Conservation (phyloP, 306 rosid genomes). For the Phaseolus lunatus region DNA sequence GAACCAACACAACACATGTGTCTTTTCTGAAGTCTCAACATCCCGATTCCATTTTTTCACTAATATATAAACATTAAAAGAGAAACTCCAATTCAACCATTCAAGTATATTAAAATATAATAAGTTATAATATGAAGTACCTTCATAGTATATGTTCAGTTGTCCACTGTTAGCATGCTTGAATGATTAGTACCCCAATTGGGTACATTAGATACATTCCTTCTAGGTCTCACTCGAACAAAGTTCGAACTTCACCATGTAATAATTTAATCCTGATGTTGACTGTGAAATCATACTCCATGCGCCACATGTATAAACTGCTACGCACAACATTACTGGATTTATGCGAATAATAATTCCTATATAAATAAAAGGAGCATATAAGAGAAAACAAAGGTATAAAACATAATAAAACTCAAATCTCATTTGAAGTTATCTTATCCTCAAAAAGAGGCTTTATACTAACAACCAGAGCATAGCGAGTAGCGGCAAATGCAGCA, state of each 20-base stretch:
- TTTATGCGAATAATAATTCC: neutral
- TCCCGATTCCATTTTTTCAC: too few relatives aligned
- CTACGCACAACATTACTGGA: neutral
- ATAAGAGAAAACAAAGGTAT: too few relatives aligned
- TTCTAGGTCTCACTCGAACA: constrained; percentile 20
- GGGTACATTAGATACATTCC: neutral
- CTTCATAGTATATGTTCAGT: too few relatives aligned
- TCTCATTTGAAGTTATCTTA: constrained; percentile 40
- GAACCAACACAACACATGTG: too few relatives aligned
- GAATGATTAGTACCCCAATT: neutral
- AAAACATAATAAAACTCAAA: too few relatives aligned
- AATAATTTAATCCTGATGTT: constrained; percentile 14
- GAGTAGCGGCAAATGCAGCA: constrained; percentile 81
- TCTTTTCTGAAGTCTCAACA: too few relatives aligned
- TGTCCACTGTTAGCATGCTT: constrained; percentile 37
- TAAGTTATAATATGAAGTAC: too few relatives aligned
- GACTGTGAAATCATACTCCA: constrained; percentile 19
- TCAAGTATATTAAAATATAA: too few relatives aligned
- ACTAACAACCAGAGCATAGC: constrained; percentile 79
- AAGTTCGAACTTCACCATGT: constrained; percentile 15
- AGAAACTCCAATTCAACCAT: too few relatives aligned
- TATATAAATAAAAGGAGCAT: neutral
- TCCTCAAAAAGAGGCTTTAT: constrained; percentile 81
- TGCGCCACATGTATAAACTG: constrained; percentile 1
- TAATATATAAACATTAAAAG: too few relatives aligned